Evolutionary conservation across 2,329 filamentous ascomycete species (phyloP).

Genomic region (Dactylellina leptospora): DNA sequence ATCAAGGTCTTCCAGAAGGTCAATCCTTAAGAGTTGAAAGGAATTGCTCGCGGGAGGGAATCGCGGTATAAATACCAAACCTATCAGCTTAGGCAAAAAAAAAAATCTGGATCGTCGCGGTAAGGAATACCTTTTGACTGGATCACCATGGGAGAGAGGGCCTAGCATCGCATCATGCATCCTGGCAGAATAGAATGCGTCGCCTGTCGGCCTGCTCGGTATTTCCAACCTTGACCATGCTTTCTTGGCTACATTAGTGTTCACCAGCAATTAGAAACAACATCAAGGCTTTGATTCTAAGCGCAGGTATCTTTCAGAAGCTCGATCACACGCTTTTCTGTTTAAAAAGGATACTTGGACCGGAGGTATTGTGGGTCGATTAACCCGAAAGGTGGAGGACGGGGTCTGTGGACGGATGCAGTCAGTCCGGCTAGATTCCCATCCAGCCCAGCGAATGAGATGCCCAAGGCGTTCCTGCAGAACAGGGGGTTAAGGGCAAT

Average conservation of each 20-base stretch:
- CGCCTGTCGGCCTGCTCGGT: constrained; percentile 30
- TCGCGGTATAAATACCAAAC: constrained; percentile 44
- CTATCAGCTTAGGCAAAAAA: constrained; percentile 10
- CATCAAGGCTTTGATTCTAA: neutral
- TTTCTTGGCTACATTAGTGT: constrained; percentile 34
- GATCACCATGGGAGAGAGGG: too few species aligned
- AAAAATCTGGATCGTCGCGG: constrained; percentile 26
- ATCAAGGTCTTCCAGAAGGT: constrained; percentile 19
- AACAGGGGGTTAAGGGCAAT: constrained; percentile 24
- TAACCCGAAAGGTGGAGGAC: constrained; percentile 41
- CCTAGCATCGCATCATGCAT: constrained; percentile 27
- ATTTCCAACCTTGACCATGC: constrained; percentile 21
- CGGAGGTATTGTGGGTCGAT: constrained; percentile 27
- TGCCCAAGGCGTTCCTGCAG: constrained; percentile 38
- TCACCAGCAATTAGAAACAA: constrained; percentile 1
- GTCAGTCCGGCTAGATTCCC: constrained; percentile 27
- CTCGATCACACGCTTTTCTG: neutral
- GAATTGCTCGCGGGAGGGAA: constrained; percentile 1
- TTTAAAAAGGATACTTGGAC: neutral
- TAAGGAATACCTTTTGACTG: too few species aligned
- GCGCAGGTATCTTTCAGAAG: too few species aligned
- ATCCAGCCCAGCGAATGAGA: constrained; percentile 27
- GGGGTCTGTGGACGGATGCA: constrained; percentile 45
- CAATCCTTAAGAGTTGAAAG: constrained; percentile 9
- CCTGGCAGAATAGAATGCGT: constrained; percentile 34